Base-by-base conservation (phyloP, 805 yeast species). In the Candida sanyiensis region DNA sequence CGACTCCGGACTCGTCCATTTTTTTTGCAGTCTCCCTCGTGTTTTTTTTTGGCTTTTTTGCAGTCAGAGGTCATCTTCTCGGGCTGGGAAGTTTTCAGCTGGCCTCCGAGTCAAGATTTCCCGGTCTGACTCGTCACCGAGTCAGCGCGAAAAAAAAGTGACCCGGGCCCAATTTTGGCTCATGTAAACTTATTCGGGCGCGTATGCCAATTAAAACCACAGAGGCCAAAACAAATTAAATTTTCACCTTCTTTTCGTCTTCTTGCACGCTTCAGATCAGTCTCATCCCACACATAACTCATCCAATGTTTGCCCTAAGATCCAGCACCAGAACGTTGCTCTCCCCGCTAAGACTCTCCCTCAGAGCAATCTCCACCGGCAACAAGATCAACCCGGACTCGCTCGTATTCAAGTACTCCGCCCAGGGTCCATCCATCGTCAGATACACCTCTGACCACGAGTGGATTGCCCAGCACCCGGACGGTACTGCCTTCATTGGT, bases 401-500 rank as follows among this genome's bases (percentile, higher is more conserved):
- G 7, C 21, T 48, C 4, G 52, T 54, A n/a, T 33, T 38, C 33
- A 45, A 49, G 32, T 49, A 52, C 43, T 50, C 55, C 6, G 9
- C 38, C 12, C 20, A 36, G 22, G 52, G 51, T 28, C 50, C 52
- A 30, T 16, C 43, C 28, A 39, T 62, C 12, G 71, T 80, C 45
- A 78, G 74, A 63, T 89, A 75, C 72, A 86, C 97, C 9, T 64
- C 70, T 38, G 96, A 93, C 57, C 98, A 90, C 68, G 98, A 90
- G 67, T 90, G 97, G 96, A 64, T 93, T 40, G 89, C 95, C 4
- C 70, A 78, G 40, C 94, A 84, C 59, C 74, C 75, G 20, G 96
- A 89, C 62, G 85, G 85, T 44, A 70, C 80, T 30, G 83, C 90
- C 2, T 88, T 80, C 53, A 70, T 90, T n/a, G 98, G 98, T 22